phyloP scores from a whole-genome alignment of 73 alveolate species.

The Paramecium sexaurelia region DNA sequence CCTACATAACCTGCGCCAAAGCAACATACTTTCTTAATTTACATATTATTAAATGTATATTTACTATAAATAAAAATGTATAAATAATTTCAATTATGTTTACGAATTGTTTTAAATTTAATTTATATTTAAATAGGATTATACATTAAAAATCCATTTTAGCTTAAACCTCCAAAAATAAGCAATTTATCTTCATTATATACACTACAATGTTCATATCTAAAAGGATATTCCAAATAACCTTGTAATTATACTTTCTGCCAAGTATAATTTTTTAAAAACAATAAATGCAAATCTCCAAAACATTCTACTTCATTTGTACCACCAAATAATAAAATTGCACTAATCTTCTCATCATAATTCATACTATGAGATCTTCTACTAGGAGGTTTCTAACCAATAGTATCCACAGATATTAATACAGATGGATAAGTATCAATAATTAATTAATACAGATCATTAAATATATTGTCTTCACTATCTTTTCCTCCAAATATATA shows the following conservation, averaged over 20 bases:
- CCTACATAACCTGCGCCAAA: constrained; percentile 99
- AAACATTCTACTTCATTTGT: not conserved
- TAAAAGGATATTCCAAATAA: not conserved
- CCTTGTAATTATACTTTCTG: not conserved
- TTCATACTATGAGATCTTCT: not conserved
- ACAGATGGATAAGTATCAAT: not conserved
- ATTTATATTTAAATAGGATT: not conserved
- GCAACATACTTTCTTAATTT: constrained; percentile 76
- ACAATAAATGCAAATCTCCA: not conserved
- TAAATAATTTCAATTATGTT: not conserved
- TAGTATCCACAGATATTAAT: not conserved
- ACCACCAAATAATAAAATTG: not conserved
- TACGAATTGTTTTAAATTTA: constrained; percentile 8
- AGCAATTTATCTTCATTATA: not conserved
- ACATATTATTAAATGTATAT: not conserved
- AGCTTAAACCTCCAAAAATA: not conserved
- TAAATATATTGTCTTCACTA: not conserved
- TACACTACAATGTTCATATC: not conserved
- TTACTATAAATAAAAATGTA: not conserved
- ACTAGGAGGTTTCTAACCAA: not conserved
- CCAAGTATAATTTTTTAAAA: constrained; percentile 17
- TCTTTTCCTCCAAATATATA: constrained; percentile 7
- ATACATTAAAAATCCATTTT: constrained; percentile 13
- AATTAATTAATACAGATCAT: not conserved
- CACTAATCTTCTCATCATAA: constrained; percentile 33